Evolutionary conservation across 208 protist species (phyloP).

Genomic region (Trypanosoma conorhini): DNA sequence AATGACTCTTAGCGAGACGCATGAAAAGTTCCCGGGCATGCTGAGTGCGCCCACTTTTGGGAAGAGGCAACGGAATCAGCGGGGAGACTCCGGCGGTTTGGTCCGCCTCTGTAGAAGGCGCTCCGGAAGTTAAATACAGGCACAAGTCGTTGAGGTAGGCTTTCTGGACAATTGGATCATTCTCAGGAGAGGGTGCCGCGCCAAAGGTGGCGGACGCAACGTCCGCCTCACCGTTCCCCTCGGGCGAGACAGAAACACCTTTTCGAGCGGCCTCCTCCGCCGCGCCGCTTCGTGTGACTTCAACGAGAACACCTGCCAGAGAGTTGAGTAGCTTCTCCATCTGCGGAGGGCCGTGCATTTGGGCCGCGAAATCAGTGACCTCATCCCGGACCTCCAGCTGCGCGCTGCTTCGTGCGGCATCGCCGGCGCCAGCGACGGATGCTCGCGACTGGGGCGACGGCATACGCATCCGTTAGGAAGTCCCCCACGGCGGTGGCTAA

Average conservation of each 20-base stretch:
- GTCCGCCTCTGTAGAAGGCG: not conserved
- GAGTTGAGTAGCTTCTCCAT: conserved; percentile 1
- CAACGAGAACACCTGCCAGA: conserved; percentile 7
- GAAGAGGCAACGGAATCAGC: not conserved
- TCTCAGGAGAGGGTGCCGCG: not conserved
- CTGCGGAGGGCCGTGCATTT: conserved; percentile 17
- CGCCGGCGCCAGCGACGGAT: not conserved
- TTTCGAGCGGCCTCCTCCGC: not conserved
- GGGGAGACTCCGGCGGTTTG: not conserved
- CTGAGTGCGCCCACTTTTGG: not conserved
- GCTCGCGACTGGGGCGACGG: not conserved
- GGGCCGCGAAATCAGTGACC: not conserved
- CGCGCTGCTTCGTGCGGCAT: not conserved
- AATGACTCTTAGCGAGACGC: conserved; percentile 11
- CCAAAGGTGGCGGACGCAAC: not conserved
- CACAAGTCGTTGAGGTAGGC: conserved; percentile 21
- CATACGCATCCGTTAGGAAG: conserved; percentile 24
- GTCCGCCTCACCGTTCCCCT: not conserved
- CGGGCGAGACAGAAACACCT: not conserved
- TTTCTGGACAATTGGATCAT: not conserved
- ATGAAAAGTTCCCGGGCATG: conserved; percentile 7
- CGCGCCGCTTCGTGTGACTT: not conserved
- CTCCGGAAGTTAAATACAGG: conserved; percentile 7
- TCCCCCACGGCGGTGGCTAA: not conserved
- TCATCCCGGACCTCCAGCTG: not conserved